Evolutionary conservation across 2,329 filamentous ascomycete species (phyloP).

Genomic region (Teratosphaeria pseudoeucalypti): DNA sequence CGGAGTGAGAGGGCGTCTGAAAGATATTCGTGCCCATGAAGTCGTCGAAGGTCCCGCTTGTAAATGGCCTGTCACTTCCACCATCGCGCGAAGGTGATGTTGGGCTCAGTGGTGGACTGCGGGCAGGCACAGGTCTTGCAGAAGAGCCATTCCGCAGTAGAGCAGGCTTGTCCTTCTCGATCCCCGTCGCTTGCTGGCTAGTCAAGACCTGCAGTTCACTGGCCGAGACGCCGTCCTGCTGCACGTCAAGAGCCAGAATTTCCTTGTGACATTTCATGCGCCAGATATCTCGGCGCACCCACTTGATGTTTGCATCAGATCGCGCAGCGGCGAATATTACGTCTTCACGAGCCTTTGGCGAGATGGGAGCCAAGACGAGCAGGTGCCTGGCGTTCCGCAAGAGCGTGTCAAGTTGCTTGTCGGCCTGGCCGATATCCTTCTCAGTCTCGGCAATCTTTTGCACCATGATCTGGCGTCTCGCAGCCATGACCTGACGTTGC

Average conservation of each 20-base stretch:
- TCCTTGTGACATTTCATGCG: conserved; percentile 82
- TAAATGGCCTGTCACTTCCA: conserved; percentile 11
- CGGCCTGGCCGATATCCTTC: conserved; percentile 59
- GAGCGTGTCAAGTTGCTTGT: conserved; percentile 72
- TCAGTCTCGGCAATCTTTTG: conserved; percentile 76
- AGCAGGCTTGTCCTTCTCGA: conserved; percentile 15
- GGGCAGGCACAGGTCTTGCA: conserved; percentile 3
- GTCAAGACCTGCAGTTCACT: conserved; percentile 10
- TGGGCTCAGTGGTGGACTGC: conserved; percentile 18
- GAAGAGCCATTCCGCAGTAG: conserved; percentile 13
- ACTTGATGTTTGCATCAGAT: conserved; percentile 80
- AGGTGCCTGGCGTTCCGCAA: conserved; percentile 84
- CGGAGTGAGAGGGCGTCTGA: conserved; percentile 36
- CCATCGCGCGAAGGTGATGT: conserved; percentile 6
- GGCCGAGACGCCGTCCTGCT: conserved; percentile 53
- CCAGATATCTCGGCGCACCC: conserved; percentile 92
- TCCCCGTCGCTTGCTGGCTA: conserved; percentile 5
- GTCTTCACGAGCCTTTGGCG: conserved; percentile 78
- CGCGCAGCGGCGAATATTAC: conserved; percentile 75
- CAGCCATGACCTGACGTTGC: conserved; percentile 73
- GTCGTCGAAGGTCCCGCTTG: conserved; percentile 22
- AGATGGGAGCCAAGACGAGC: conserved; percentile 77
- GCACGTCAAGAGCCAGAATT: conserved; percentile 73
- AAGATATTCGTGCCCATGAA: conserved; percentile 32
- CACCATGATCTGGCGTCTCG: conserved; percentile 71